A percentile compares a stretch with the other conserved stretches of the same genome.
These are phyloP conservation scores for Pseudozyma sp. DNA, from an alignment of 1,284 basidiomycete species.

Conservation along the genomic window DNA sequence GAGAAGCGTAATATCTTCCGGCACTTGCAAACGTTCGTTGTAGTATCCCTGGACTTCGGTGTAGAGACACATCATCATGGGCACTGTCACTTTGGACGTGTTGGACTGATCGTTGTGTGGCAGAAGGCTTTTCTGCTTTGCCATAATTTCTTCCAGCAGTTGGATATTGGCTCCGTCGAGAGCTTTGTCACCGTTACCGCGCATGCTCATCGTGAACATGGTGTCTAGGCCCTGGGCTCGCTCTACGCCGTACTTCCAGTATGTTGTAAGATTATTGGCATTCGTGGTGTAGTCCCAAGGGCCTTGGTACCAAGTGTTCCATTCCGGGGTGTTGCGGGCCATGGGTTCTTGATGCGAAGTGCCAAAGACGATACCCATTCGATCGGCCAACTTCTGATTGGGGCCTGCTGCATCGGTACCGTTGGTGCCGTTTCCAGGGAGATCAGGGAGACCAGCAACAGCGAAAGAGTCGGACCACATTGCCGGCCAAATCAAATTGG, in stretches of 20 bases:
- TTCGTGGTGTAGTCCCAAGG: slow-evolving; percentile 76
- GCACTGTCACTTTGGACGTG: slow-evolving; percentile 73
- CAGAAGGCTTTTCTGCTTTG: slow-evolving; percentile 77
- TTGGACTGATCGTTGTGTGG: slow-evolving; percentile 61
- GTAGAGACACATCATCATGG: slow-evolving; percentile 76
- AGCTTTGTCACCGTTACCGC: slow-evolving; percentile 74
- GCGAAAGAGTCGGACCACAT: slow-evolving; percentile 75
- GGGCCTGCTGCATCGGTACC: slow-evolving; percentile 56
- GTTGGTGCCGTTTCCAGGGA: slow-evolving; percentile 15
- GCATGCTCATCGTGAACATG: slow-evolving; percentile 77
- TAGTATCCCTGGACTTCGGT: slow-evolving; percentile 80
- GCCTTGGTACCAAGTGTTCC: slow-evolving; percentile 74
- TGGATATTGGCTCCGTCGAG: slow-evolving; percentile 28
- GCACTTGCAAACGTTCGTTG: slow-evolving; percentile 73
- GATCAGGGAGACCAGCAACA: slow-evolving; percentile 74
- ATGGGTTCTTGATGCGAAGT: slow-evolving; percentile 70
- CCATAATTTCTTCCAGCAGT: slow-evolving; percentile 71
- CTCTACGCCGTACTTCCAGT: slow-evolving; percentile 75
- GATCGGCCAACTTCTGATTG: slow-evolving; percentile 77
- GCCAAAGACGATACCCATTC: slow-evolving; percentile 79
- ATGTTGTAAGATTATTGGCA: slow-evolving; percentile 74
- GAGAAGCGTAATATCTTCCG: slow-evolving; percentile 69
- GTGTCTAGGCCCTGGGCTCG: slow-evolving; percentile 75
- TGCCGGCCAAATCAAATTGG: slow-evolving; percentile 76
- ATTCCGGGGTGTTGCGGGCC: slow-evolving; percentile 72